phyloP scores from a whole-genome alignment of 2,329 filamentous ascomycete species.

The Fusarium nygamai region DNA sequence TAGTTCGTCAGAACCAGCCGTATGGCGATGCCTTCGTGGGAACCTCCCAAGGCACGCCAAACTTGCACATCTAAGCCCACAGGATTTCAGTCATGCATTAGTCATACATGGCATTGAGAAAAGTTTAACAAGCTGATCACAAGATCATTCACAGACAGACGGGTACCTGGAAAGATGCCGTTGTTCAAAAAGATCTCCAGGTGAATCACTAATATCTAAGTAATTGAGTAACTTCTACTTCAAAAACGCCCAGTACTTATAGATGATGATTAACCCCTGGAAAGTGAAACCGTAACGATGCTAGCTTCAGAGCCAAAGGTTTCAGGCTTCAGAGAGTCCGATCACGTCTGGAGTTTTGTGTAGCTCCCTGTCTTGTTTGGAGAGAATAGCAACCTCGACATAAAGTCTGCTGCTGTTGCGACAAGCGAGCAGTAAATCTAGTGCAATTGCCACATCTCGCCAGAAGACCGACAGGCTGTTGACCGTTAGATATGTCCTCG shows the following conservation, averaged over 20 bases:
- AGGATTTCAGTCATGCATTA: neutral
- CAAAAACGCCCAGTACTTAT: neutral
- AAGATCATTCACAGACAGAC: neutral
- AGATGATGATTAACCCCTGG: no score
- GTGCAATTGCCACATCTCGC: neutral
- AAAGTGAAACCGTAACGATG: neutral
- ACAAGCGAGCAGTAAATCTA: neutral
- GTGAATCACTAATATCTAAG: neutral
- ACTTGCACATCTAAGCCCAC: neutral
- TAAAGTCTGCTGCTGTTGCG: neutral
- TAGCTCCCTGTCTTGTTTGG: neutral
- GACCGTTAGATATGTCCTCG: neutral
- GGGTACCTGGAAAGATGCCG: neutral
- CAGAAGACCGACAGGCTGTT: neutral
- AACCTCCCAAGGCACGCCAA: neutral
- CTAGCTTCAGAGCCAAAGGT: neutral
- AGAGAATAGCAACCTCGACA: neutral
- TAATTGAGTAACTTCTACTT: neutral
- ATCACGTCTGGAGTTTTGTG: neutral
- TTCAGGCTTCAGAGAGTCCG: neutral
- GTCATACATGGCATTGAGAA: fast-evolving
- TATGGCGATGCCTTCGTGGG: neutral
- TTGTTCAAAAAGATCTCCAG: neutral
- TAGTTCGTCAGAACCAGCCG: neutral
- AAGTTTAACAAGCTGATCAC: fast-evolving